Base-by-base conservation (phyloP, 2,329 filamentous ascomycete species). In the Aspergillus ibericus region DNA sequence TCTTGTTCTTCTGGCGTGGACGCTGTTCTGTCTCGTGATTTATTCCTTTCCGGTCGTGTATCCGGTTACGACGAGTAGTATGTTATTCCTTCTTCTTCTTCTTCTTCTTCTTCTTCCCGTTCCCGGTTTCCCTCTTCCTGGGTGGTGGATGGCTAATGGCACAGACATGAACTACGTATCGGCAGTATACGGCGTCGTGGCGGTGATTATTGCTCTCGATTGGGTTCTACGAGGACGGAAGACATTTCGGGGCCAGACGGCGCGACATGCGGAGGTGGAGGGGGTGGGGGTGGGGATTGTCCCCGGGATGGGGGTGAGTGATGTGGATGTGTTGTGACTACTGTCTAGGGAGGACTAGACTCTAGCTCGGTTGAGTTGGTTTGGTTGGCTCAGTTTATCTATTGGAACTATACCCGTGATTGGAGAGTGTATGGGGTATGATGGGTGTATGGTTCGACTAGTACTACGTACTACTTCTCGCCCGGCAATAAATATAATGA, bases 1-100 rank as follows among this genome's bases (percentile, higher is more conserved):
- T 61, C 66, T 73, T 27, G 71, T 81, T 1, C 66, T 80, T 1
- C 67, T 82, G 4, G 42, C 62, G 8, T 82, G 79, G 78, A 81
- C 78, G 0, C 35, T 73, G n/a, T 80, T 82, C 42, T 59, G 59
- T 34, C n/a, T 61, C 34, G 53, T 63, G 3, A 52, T 63, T 15
- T 63, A 78, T 65, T 75, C 73, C 9, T 76, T 76, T 63, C 75
- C 75, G 3, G 20, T 50, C 10, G 57, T 58, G 6, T 60, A 66
- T 55, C 74, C 74, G 4, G 73, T 72, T 15, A 64, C 60, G 1
- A 32, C 68, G 15, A 63, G 63, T 13, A 70, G 70, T 73, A 66
- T 64, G 70, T 70, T 20, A 36, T 36, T 27, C 20, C 18, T 38
- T 12, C 46, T n/a, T 6, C 4, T 25, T 36, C 5, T 5, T 25